Evolutionary conservation across 2,329 filamentous ascomycete species (phyloP).

Genomic region (Alternaria novae-zelandiae): DNA sequence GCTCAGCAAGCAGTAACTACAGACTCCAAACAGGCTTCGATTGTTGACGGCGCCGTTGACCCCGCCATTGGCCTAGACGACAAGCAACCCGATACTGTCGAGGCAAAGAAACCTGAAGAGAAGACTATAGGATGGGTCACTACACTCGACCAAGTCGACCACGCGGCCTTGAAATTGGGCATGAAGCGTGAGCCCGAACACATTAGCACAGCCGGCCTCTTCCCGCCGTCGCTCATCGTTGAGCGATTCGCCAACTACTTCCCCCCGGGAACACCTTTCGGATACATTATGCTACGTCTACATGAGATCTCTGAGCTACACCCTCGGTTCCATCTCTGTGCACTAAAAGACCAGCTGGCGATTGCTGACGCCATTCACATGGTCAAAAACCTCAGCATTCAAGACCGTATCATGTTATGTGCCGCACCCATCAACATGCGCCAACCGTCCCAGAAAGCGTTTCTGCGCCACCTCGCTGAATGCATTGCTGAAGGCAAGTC

Average conservation of each 20-base stretch:
- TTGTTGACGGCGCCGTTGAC: conserved; percentile 10
- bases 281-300: conserved; percentile 79
- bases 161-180: conserved; percentile 65
- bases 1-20: conserved; percentile 62
- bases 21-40: conserved; percentile 22
- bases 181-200: conserved; percentile 70
- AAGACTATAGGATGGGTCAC: conserved; percentile 75
- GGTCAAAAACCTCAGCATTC: conserved; percentile 69
- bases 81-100: background rate
- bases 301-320: conserved; percentile 71
- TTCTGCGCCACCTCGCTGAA: conserved; percentile 69
- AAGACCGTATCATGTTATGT: conserved; percentile 78
- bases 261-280: conserved; percentile 78
- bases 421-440: conserved; percentile 70
- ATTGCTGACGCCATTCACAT: conserved; percentile 78
- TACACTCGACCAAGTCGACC: conserved; percentile 74
- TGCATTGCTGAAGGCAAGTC: conserved; percentile 71
- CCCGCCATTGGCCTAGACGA: conserved; percentile 29
- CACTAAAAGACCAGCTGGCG: conserved; percentile 65
- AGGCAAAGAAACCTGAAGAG: conserved; percentile 1
- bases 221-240: conserved; percentile 73
- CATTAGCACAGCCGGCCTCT: conserved; percentile 73
- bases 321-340: conserved; percentile 73
- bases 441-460: conserved; percentile 52
- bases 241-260: conserved; percentile 83